Evolutionary conservation across 2,329 filamentous ascomycete genomes (phyloP).

Genomic region (Aphanocladium album): DNA sequence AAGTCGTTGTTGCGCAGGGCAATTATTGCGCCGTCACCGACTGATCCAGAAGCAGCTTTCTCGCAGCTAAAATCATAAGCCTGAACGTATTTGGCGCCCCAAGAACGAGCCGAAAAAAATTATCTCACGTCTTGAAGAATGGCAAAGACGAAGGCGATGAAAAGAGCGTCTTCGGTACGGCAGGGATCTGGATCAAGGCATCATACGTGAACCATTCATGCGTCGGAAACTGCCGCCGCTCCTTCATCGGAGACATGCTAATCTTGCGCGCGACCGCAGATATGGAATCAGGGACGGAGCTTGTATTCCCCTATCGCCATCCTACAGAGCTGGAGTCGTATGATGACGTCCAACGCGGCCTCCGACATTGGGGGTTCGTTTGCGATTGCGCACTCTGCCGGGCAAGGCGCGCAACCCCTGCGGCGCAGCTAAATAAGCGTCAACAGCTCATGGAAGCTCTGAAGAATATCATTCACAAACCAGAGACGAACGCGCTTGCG

Average conservation of each 20-base stretch:
- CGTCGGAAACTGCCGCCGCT: constrained; percentile 37
- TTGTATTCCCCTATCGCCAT: constrained; percentile 36
- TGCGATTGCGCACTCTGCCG: constrained; percentile 38
- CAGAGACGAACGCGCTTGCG: not conserved
- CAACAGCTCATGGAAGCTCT: constrained; percentile 4
- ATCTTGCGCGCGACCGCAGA: constrained; percentile 43
- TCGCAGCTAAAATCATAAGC: not conserved
- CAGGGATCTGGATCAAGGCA: constrained; percentile 43
- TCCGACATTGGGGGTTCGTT: constrained; percentile 35
- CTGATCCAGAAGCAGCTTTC: not conserved
- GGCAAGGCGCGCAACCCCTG: constrained; percentile 20
- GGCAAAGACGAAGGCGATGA: not conserved
- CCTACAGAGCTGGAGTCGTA: constrained; percentile 20
- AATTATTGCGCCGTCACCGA: too few species aligned
- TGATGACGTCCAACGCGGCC: constrained; percentile 25
- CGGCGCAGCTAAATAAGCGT: constrained; percentile 15
- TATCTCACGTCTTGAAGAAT: too few species aligned
- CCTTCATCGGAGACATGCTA: constrained; percentile 51
- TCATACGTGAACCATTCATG: constrained; percentile 52
- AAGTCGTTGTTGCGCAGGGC: too few species aligned
- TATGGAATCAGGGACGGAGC: constrained; percentile 39
- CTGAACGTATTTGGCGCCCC: not conserved
- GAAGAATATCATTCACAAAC: not conserved
- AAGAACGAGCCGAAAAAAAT: not conserved
- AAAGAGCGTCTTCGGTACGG: constrained; percentile 20